Percentiles rank a stretch among this genome's conserved stretches.
These are phyloP conservation scores for Cytospora piceae DNA, from an alignment of 2,329 filamentous ascomycete genomes.

Conservation along the genomic window DNA sequence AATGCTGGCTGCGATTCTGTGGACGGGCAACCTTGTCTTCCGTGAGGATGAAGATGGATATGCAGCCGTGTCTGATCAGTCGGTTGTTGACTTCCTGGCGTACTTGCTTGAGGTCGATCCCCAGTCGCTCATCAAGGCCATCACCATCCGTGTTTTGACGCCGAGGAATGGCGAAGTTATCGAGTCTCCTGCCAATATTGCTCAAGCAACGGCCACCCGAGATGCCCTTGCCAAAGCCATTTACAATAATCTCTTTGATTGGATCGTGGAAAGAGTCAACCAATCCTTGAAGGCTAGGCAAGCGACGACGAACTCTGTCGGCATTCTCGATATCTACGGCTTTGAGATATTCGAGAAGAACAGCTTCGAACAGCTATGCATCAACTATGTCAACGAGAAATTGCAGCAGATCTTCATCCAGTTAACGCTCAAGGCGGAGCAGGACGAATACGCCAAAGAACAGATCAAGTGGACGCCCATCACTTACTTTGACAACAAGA, in stretches of 20 bases:
- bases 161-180: conserved; percentile 68
- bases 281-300: conserved; percentile 81
- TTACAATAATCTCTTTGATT: conserved; percentile 97
- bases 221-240: conserved; percentile 95
- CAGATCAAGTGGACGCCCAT: conserved; percentile 99
- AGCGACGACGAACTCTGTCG: conserved; percentile 79
- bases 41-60: conserved; percentile 87
- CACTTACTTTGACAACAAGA: conserved; percentile 99
- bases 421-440: conserved; percentile 91
- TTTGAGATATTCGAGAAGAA: conserved; percentile 99
- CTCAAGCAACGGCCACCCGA: conserved; percentile 83
- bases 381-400: conserved; percentile 99
- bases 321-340: conserved; percentile 97
- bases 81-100: conserved; percentile 90
- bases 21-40: conserved; percentile 94
- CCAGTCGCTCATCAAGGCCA: conserved; percentile 78
- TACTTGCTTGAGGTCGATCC: conserved; percentile 90
- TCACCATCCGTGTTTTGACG: conserved; percentile 85
- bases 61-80: conserved; percentile 83
- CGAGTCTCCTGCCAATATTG: conserved; percentile 79
- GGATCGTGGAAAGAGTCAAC: conserved; percentile 95
- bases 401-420: conserved; percentile 99
- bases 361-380: conserved; percentile 97
- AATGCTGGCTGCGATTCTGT: conserved; percentile 88
- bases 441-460: conserved; percentile 94